Base-by-base conservation (phyloP, 139 green algal genomes). In the Choricystis sp. region DNA sequence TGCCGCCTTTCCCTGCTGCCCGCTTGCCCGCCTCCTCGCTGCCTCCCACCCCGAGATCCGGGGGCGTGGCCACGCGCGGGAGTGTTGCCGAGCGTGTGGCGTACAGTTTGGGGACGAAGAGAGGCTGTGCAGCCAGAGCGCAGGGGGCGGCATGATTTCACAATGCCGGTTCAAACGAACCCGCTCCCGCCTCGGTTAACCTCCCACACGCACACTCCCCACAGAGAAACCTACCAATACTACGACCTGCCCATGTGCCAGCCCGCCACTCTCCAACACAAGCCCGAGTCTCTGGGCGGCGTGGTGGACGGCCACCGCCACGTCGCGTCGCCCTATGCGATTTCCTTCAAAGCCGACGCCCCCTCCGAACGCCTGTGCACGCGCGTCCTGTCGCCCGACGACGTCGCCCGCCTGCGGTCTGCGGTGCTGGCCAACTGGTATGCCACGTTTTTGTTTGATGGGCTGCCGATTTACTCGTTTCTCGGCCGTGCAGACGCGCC, bases 401-500 rank as follows among this genome's bases (percentile, higher is more conserved):
- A 86, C 26, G 77, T 79, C 49, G 88, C 98, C 26, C 69, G 86
- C 0, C 71, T 75, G n/a, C 69, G 65, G n/a, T n/a, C 60, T 76
- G 68, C 84, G 49, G 84, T 87, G 9, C 75, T 97, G 16, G 71
- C 77, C 57, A 72, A 91, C 28, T 63, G 59, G 31, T 72, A 74
- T 26, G 59, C 80, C 58, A 83, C 94, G 84, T 91, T 95, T 82
- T 89, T 86, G 59, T 89, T 82, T 48, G 87, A 95, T 65, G 89
- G 96, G 67, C 80, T 99, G 57, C 94, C 94, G 1, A 86, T 99
- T 29, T 99, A 91, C 91, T 93, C 93, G 23, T 95, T 92, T 71
- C 78, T 96, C 19, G 89, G 89, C 61, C 94, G 89, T 68, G 75
- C 86, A 52, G 85, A 92, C 73, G 75, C 81, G 66, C n/a, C n/a